Conservation (phyloP, 1,284 basidiomycete genomes). For the Afroboletus lepidellus region DNA sequence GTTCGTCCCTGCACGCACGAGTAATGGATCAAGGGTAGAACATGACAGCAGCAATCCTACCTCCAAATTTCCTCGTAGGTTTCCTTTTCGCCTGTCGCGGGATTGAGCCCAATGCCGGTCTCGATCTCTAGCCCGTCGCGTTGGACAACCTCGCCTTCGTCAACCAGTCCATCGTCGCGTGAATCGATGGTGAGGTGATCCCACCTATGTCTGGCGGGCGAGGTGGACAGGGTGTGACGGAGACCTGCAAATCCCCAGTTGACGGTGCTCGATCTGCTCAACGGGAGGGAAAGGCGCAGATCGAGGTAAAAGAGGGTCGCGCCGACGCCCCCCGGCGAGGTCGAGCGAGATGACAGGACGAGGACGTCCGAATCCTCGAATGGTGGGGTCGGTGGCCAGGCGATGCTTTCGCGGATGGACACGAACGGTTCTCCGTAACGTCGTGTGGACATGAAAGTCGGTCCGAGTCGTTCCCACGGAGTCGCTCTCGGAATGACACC, state of each 20-base stretch:
- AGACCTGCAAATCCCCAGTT: conserved; percentile 29
- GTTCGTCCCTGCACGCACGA: conserved; percentile 18
- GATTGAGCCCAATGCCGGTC: conserved; percentile 26
- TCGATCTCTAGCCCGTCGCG: conserved; percentile 28
- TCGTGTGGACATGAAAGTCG: not conserved
- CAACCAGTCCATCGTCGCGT: conserved; percentile 7
- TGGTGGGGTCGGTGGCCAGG: conserved; percentile 19
- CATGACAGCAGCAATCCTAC: conserved; percentile 7
- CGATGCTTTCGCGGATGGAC: conserved; percentile 24
- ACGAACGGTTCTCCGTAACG: conserved; percentile 21
- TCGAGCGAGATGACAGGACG: conserved; percentile 28
- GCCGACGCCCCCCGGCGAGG: conserved; percentile 14
- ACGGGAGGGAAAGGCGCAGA: conserved; percentile 29
- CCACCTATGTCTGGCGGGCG: conserved; percentile 17
- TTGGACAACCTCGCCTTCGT: conserved; percentile 23
- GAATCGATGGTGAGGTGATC: conserved; percentile 25
- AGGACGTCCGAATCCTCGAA: conserved; percentile 31
- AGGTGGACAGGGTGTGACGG: conserved; percentile 22
- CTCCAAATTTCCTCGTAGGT: conserved; percentile 27
- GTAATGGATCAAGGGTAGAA: not conserved
- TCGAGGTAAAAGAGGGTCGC: conserved; percentile 25
- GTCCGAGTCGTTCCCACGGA: not conserved
- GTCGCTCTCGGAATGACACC: not conserved
- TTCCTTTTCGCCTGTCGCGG: conserved; percentile 20
- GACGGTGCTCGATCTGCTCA: conserved; percentile 15